Evolutionary conservation across 345 rosid species (phyloP).

Genomic region (Salix koriyanagi): DNA sequence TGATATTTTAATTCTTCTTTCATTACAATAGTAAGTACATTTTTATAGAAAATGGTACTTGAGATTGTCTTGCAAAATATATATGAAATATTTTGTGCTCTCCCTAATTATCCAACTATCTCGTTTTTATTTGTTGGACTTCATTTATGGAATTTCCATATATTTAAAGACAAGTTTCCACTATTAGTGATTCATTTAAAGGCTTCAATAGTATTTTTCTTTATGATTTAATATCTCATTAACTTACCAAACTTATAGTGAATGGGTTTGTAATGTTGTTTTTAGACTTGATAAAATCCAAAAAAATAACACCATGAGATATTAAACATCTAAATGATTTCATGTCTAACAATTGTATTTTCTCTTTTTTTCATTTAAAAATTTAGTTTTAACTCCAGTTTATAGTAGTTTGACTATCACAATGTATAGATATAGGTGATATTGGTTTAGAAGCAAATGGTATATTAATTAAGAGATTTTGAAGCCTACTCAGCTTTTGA

Average conservation of each 20-base stretch:
- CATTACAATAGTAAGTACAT: no score
- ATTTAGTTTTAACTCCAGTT: no score
- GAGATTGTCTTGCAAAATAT: no score
- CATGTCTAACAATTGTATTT: background rate
- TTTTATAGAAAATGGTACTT: no score
- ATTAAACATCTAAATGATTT: background rate
- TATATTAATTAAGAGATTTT: no score
- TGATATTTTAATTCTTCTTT: no score
- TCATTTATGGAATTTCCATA: background rate
- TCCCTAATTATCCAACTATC: background rate
- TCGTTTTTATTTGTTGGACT: background rate
- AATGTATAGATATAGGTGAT: no score
- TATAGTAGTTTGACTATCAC: no score
- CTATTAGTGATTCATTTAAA: background rate
- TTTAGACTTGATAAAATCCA: background rate
- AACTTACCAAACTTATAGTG: background rate
- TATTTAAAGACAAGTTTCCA: background rate
- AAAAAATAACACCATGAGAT: background rate
- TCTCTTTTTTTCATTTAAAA: background rate
- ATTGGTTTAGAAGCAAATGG: no score
- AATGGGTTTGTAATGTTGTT: background rate
- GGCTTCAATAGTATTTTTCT: background rate
- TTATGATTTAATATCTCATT: background rate
- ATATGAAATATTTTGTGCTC: no score
- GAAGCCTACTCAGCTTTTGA: no score